phyloP scores from a whole-genome alignment of 495 filamentous ascomycete species.

The Hypoxylon subgilvum region DNA sequence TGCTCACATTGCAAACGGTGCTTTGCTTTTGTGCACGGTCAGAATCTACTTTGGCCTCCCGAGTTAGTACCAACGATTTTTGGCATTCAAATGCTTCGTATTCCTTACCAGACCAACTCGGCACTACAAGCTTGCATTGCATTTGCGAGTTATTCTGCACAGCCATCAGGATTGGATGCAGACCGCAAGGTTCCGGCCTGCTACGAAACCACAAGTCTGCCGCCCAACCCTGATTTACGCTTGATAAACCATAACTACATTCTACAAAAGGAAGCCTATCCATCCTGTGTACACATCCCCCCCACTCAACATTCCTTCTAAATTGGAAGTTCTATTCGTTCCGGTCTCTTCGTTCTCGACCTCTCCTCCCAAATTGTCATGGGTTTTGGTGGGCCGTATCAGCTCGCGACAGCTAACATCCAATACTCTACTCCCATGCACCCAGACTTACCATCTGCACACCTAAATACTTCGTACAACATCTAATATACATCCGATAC shows the following conservation, averaged over 20 bases:
- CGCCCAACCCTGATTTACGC: background rate
- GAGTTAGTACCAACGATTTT: too few species aligned
- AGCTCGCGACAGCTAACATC: slow-evolving; percentile 37
- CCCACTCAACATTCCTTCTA: slow-evolving; percentile 36
- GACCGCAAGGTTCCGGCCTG: slow-evolving; percentile 11
- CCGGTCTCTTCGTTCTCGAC: slow-evolving; percentile 10
- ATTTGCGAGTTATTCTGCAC: slow-evolving; percentile 17
- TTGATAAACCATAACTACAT: background rate
- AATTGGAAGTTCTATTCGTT: too few species aligned
- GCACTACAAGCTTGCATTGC: slow-evolving; percentile 8
- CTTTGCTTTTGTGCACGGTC: too few species aligned
- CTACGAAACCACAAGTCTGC: slow-evolving; percentile 14
- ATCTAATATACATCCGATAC: slow-evolving; percentile 10
- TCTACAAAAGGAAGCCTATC: slow-evolving; percentile 5
- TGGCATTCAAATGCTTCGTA: background rate
- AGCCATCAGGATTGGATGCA: slow-evolving; percentile 23
- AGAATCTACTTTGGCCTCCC: too few species aligned
- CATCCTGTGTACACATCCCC: slow-evolving; percentile 22
- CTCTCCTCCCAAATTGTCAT: background rate
- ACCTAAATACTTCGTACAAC: too few species aligned
- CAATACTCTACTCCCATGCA: slow-evolving; percentile 36
- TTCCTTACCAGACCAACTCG: slow-evolving; percentile 15
- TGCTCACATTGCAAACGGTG: too few species aligned
- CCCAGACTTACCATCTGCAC: slow-evolving; percentile 9
- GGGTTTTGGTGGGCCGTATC: slow-evolving; percentile 26